Evolutionary conservation across 768 basidiomycete genomes (phyloP).

Genomic region (Sistotremastrum suecicum): DNA sequence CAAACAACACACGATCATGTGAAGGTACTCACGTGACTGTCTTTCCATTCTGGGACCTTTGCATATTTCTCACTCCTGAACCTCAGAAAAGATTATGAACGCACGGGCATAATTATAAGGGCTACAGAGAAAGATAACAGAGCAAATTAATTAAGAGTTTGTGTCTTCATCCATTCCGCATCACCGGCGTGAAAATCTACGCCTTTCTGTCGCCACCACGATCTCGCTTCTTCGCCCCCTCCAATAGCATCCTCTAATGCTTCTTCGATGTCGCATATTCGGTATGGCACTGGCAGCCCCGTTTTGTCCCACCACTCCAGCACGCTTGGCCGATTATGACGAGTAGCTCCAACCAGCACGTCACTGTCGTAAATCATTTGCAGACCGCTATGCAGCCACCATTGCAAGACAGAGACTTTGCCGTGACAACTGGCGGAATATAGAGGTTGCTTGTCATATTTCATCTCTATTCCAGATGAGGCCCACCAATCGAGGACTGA

Average conservation of each 20-base stretch:
- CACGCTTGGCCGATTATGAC: slow-evolving; percentile 68
- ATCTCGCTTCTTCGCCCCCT: slow-evolving; percentile 58
- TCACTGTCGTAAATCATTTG: slow-evolving; percentile 73
- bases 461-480: slow-evolving; percentile 58
- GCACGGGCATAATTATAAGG: neutral
- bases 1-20: too few relatives aligned
- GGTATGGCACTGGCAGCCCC: slow-evolving; percentile 67
- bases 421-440: slow-evolving; percentile 71
- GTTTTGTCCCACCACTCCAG: slow-evolving; percentile 83
- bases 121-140: neutral
- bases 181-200: slow-evolving; percentile 75
- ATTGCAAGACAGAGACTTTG: slow-evolving; percentile 64
- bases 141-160: slow-evolving; percentile 44
- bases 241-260: slow-evolving; percentile 79
- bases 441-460: slow-evolving; percentile 65
- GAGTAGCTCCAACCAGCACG: slow-evolving; percentile 63
- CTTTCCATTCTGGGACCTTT: too few relatives aligned
- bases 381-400: slow-evolving; percentile 72
- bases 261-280: slow-evolving; percentile 87
- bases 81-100: too few relatives aligned
- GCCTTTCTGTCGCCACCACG: slow-evolving; percentile 74
- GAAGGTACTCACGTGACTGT: too few relatives aligned
- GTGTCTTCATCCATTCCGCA: slow-evolving; percentile 80
- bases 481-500: slow-evolving; percentile 79
- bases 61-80: too few relatives aligned